Conservation (phyloP, 257 asterid species). For the Plantago ovata region DNA sequence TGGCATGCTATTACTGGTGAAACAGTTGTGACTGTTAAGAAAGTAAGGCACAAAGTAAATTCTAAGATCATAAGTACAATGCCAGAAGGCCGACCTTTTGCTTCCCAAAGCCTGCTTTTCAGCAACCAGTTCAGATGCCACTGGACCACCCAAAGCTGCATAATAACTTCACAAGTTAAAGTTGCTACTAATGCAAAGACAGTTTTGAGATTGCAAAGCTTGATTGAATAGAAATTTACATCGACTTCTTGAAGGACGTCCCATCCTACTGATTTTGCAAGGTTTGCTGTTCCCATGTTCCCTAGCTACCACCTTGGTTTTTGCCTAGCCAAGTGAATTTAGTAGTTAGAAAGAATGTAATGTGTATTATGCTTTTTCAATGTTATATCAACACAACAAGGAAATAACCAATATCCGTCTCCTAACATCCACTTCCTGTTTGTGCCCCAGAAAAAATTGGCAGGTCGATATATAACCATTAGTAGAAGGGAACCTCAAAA, state of each 20-base stretch:
- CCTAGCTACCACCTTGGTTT: conserved; percentile 20
- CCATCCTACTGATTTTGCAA: conserved; percentile 33
- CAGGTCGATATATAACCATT: conserved; percentile 3
- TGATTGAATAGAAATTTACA: conserved; percentile 38
- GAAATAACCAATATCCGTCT: background rate
- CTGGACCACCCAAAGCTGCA: conserved; percentile 72
- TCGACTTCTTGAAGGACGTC: conserved; percentile 53
- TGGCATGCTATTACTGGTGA: too few species aligned
- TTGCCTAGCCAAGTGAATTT: conserved; percentile 19
- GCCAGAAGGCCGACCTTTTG: conserved; percentile 52
- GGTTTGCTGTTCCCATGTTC: conserved; percentile 34
- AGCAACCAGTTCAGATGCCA: conserved; percentile 31
- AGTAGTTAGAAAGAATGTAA: too few species aligned
- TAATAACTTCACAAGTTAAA: background rate
- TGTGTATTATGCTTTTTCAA: too few species aligned
- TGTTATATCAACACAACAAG: background rate
- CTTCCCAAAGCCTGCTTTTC: conserved; percentile 49
- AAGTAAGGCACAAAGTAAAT: background rate
- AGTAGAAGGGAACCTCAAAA: conserved; percentile 5
- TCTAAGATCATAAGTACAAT: background rate
- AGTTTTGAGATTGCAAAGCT: background rate
- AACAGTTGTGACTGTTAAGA: too few species aligned
- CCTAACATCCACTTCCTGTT: conserved; percentile 24
- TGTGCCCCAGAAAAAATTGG: conserved; percentile 33
- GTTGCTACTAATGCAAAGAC: background rate